These are phyloP conservation scores for Verbena officinalis DNA, from an alignment of 257 asterid genomes.

Conservation along the genomic window DNA sequence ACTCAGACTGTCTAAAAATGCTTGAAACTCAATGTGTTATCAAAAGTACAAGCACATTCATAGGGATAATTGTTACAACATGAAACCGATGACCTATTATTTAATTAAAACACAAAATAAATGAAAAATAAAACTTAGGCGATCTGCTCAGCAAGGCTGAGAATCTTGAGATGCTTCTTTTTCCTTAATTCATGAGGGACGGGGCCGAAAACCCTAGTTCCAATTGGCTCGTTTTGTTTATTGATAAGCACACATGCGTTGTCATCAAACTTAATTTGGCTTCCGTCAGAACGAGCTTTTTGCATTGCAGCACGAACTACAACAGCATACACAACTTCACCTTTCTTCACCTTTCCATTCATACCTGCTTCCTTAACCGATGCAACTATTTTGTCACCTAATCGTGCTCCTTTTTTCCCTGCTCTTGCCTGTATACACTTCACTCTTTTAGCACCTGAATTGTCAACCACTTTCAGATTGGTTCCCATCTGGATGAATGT, in stretches of 20 bases:
- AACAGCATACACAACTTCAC: conserved; percentile 78
- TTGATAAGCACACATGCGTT: conserved; percentile 87
- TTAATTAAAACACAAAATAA: not conserved
- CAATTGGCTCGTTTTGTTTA: conserved; percentile 93
- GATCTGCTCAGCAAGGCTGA: conserved; percentile 87
- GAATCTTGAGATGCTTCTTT: conserved; percentile 95
- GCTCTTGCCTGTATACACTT: conserved; percentile 92
- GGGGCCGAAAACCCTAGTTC: conserved; percentile 91
- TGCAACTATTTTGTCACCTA: conserved; percentile 86
- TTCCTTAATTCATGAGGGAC: conserved; percentile 95
- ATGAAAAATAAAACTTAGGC: conserved; percentile 44
- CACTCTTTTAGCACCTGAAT: conserved; percentile 86
- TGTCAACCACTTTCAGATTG: conserved; percentile 88
- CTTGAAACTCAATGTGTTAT: not conserved
- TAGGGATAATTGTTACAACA: not conserved
- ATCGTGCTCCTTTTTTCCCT: conserved; percentile 87
- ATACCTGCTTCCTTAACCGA: conserved; percentile 90
- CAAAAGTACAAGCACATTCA: not conserved
- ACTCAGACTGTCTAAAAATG: not conserved
- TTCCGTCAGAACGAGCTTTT: conserved; percentile 85
- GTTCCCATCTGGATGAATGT: conserved; percentile 97
- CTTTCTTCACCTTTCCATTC: conserved; percentile 94
- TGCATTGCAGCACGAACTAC: conserved; percentile 97
- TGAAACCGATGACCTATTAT: not conserved
- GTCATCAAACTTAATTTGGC: conserved; percentile 89